Evolutionary conservation across 305 asterid genomes (phyloP).

Genomic region (Petunia hybrid): DNA sequence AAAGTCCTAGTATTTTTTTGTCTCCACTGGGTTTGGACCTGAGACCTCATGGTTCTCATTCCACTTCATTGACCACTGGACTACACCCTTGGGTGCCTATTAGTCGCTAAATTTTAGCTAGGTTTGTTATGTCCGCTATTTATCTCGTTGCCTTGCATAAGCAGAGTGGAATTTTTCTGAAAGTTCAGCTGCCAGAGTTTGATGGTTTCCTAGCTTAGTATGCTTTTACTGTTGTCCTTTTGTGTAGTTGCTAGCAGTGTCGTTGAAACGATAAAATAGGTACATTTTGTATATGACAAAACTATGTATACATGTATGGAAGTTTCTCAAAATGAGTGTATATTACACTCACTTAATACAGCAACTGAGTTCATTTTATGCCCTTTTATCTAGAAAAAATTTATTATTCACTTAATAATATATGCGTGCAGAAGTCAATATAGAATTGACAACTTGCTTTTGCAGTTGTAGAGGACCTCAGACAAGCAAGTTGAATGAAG

Average conservation of each 20-base stretch:
- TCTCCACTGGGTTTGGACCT: too few relatives aligned
- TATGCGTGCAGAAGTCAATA: background rate
- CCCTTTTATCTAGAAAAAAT: background rate
- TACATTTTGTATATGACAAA: background rate
- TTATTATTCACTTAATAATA: slow-evolving; percentile 6
- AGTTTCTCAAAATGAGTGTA: background rate
- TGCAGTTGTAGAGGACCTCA: slow-evolving; percentile 22
- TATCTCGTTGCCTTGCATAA: background rate
- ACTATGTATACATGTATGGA: background rate
- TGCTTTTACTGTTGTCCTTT: background rate
- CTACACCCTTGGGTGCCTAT: too few relatives aligned
- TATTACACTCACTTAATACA: slow-evolving; percentile 14
- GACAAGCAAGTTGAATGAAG: background rate
- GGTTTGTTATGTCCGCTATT: background rate
- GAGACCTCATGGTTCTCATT: too few relatives aligned
- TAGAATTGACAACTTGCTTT: background rate
- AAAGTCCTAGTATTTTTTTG: too few relatives aligned
- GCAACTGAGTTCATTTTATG: slow-evolving; percentile 21
- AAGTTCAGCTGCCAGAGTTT: background rate
- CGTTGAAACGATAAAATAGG: background rate
- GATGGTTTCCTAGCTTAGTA: background rate
- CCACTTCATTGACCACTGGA: too few relatives aligned
- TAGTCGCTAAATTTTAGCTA: background rate
- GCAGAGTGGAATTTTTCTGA: slow-evolving; percentile 14
- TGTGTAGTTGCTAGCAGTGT: background rate